Percentiles rank a stretch among this genome's conserved stretches.
Evolutionary conservation across 176 grass and related monocot species (phyloP).

Genomic region (Oryza australiensis): DNA sequence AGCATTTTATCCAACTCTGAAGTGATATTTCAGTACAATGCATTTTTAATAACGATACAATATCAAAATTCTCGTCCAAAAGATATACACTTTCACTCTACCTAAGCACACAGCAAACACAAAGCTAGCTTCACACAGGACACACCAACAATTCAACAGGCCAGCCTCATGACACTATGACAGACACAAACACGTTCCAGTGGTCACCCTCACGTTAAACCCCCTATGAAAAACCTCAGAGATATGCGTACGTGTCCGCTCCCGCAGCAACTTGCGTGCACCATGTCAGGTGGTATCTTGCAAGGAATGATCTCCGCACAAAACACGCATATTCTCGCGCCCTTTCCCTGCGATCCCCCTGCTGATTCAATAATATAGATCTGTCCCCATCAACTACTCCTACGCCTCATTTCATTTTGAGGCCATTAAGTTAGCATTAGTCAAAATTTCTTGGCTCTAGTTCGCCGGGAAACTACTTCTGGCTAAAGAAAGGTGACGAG

Average conservation of each 20-base stretch:
- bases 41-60: no score
- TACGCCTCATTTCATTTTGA: neutral
- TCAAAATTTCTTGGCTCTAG: neutral
- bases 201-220: neutral
- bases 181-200: neutral
- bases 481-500: no score
- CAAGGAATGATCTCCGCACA: slow-evolving; percentile 34
- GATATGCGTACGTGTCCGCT: neutral
- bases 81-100: no score
- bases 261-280: neutral
- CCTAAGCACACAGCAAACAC: no score
- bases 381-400: neutral
- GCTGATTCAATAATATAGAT: neutral
- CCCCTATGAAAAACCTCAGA: neutral
- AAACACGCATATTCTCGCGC: slow-evolving; percentile 36
- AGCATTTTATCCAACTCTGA: no score
- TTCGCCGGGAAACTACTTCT: no score
- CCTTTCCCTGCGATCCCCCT: neutral
- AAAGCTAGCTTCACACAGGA: no score
- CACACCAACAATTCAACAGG: no score
- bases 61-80: no score
- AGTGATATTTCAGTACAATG: no score
- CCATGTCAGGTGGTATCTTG: slow-evolving; percentile 19
- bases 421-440: neutral
- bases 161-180: no score